phyloP scores from a whole-genome alignment of 371 early-diverging fungal genomes.

The Apophysomyces trapeziformis region DNA sequence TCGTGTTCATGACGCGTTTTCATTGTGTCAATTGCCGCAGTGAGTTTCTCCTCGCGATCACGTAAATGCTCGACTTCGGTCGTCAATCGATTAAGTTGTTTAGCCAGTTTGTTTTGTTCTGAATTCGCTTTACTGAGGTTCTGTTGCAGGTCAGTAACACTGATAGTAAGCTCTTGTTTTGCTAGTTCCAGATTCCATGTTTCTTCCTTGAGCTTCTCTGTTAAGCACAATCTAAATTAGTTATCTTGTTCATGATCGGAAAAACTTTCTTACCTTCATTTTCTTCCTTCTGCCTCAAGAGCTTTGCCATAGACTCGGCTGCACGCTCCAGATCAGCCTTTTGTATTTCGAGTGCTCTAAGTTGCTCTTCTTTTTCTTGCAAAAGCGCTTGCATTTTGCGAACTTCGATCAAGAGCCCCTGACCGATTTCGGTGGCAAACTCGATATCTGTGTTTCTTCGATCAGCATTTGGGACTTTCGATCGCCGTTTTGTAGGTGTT shows the following conservation, averaged over 20 bases:
- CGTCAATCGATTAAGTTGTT: conserved; percentile 54
- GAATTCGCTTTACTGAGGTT: conserved; percentile 50
- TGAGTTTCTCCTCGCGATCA: conserved; percentile 66
- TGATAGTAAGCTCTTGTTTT: conserved; percentile 60
- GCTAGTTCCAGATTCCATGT: conserved; percentile 65
- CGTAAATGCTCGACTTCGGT: conserved; percentile 69
- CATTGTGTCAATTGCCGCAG: conserved; percentile 50
- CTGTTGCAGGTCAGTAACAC: conserved; percentile 58
- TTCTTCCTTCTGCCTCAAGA: conserved; percentile 57
- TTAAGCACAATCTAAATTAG: conserved; percentile 7
- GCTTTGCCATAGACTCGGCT: conserved; percentile 59
- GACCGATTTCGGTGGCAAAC: conserved; percentile 60
- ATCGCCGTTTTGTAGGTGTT: conserved; percentile 45
- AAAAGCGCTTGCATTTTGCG: conserved; percentile 50
- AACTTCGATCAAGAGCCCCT: conserved; percentile 53
- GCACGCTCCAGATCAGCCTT: conserved; percentile 62
- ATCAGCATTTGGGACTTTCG: conserved; percentile 41
- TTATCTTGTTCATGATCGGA: neutral
- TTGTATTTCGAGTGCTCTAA: conserved; percentile 62
- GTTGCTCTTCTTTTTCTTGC: conserved; percentile 67
- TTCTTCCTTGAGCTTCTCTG: conserved; percentile 63
- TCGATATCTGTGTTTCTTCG: conserved; percentile 57
- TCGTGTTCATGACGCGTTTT: conserved; percentile 74
- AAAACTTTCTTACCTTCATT: conserved; percentile 49
- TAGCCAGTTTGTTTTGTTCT: conserved; percentile 58